Conservation (phyloP, 106 monocot genomes). For the Dendrobium nobile region DNA sequence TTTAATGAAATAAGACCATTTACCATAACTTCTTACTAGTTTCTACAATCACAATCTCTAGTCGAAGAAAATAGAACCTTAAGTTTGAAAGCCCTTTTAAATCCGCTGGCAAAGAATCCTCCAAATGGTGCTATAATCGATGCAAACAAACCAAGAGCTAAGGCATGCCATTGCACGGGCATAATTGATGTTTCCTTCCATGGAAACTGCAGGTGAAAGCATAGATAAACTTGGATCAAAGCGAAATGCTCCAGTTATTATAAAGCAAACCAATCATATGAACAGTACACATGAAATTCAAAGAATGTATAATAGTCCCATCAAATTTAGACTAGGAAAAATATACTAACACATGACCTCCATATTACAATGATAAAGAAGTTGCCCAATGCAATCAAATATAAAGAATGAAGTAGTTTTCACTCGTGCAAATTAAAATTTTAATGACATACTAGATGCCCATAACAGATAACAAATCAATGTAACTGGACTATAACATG, state of each 20-base stretch:
- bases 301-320: neutral
- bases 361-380: neutral
- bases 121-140: conserved; percentile 99
- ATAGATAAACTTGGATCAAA: neutral
- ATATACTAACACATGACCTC: neutral
- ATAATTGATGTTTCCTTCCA: conserved; percentile 70
- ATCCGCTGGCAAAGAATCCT: conserved; percentile 98
- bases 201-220: conserved; percentile 48
- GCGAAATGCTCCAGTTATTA: neutral
- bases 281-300: neutral
- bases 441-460: too few species aligned
- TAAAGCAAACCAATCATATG: neutral
- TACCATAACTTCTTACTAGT: neutral
- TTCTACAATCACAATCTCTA: neutral
- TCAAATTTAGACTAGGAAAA: neutral
- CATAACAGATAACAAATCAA: too few species aligned
- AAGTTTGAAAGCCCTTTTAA: conserved; percentile 92
- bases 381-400: neutral
- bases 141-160: conserved; percentile 93
- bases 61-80: conserved; percentile 41
- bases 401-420: too few species aligned
- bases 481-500: too few species aligned
- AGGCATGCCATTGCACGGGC: conserved; percentile 95
- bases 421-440: too few species aligned
- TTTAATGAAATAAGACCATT: neutral